Percentiles rank a stretch among this genome's conserved stretches.
These are phyloP conservation scores for Aspergillus sclerotialis DNA, from an alignment of 2,329 filamentous ascomycete species.

Conservation along the genomic window DNA sequence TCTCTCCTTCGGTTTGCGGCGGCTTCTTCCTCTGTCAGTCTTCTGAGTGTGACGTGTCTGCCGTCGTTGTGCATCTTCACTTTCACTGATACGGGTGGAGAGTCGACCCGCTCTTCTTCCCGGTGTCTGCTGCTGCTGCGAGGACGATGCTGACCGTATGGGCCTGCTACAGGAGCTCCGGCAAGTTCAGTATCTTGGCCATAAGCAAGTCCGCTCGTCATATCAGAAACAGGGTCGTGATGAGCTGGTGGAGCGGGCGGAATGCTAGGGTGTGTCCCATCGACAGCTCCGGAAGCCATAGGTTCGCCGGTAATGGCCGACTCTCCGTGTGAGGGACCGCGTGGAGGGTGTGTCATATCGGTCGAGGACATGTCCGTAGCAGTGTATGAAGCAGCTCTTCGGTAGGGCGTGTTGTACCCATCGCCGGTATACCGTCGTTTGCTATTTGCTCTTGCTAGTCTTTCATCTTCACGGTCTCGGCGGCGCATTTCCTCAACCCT, in stretches of 20 bases:
- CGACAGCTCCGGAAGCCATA: constrained; percentile 22
- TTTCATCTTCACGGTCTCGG: constrained; percentile 48
- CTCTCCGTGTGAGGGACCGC: constrained; percentile 23
- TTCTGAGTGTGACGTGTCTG: constrained; percentile 55
- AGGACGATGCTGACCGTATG: constrained; percentile 23
- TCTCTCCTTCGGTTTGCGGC: constrained; percentile 48
- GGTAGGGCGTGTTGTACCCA: constrained; percentile 37
- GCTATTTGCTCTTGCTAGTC: constrained; percentile 46
- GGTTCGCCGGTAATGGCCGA: constrained; percentile 27
- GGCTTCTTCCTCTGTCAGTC: constrained; percentile 56
- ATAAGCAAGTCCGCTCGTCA: constrained; percentile 13
- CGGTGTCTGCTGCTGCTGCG: constrained; percentile 24
- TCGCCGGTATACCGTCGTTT: constrained; percentile 65
- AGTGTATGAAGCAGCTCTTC: constrained; percentile 25
- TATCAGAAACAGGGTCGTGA: constrained; percentile 29
- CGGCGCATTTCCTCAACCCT: constrained; percentile 50
- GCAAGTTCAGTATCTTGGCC: constrained; percentile 15
- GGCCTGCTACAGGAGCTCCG: constrained; percentile 25
- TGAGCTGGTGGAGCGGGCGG: constrained; percentile 37
- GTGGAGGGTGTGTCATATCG: constrained; percentile 25
- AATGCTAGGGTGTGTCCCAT: constrained; percentile 24
- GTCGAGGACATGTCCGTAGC: constrained; percentile 33
- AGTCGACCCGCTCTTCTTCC: constrained; percentile 40
- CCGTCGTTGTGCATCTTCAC: constrained; percentile 60
- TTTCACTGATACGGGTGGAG: constrained; percentile 57